Evolutionary conservation across 192 early-diverging fungal species (phyloP).

Genomic region (Rhizoclosmatium sp.): DNA sequence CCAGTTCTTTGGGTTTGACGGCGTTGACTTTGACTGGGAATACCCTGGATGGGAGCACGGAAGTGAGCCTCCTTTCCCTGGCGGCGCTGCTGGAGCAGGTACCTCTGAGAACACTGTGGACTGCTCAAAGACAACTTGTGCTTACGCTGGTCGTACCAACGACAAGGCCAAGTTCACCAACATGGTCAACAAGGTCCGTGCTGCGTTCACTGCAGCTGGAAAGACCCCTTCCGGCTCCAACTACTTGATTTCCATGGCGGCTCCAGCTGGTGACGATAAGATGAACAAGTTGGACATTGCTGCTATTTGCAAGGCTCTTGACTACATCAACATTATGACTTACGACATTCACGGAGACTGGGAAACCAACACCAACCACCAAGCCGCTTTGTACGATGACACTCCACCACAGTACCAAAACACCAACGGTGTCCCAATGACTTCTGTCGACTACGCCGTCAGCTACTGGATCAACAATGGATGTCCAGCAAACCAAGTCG

Average conservation of each 20-base stretch:
- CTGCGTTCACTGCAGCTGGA: conserved; percentile 7
- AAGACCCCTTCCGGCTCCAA: conserved; percentile 16
- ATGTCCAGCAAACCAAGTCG: conserved; percentile 32
- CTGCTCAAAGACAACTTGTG: conserved; percentile 32
- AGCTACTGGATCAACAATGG: conserved; percentile 32
- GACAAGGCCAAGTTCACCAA: conserved; percentile 29
- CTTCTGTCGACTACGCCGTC: conserved; percentile 36
- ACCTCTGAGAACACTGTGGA: conserved; percentile 36
- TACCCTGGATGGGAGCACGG: conserved; percentile 50
- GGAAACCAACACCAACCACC: conserved; percentile 45
- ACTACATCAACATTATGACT: conserved; percentile 46
- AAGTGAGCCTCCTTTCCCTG: conserved; percentile 37
- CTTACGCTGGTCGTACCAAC: conserved; percentile 33
- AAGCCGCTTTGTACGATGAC: conserved; percentile 43
- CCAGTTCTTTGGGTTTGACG: conserved; percentile 45
- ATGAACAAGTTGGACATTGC: conserved; percentile 39
- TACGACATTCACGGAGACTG: conserved; percentile 47
- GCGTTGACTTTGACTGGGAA: conserved; percentile 53
- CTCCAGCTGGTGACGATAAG: conserved; percentile 47
- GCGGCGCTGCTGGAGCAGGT: conserved; percentile 28
- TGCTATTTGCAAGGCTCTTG: conserved; percentile 34
- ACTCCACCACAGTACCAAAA: conserved; percentile 5
- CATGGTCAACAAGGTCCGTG: conserved; percentile 31
- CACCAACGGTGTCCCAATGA: conserved; percentile 5
- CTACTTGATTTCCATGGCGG: conserved; percentile 40